These are phyloP conservation scores for Ogataea wickerhamii DNA, from an alignment of 805 yeast species.

Conservation along the genomic window DNA sequence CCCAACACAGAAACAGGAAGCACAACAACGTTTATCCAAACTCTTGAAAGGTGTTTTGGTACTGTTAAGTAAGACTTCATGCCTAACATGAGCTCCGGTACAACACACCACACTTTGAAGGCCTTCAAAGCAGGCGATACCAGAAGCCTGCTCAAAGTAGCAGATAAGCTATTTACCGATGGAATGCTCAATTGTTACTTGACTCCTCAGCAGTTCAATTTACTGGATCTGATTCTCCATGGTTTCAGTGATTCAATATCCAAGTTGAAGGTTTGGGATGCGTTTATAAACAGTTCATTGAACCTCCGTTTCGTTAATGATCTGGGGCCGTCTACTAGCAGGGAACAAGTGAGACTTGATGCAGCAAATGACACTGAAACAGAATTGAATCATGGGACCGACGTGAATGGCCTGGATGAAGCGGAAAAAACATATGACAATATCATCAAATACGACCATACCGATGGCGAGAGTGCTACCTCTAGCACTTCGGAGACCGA, in stretches of 20 bases:
- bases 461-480: constrained; percentile 4
- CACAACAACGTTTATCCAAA: no score
- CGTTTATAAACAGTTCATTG: constrained; percentile 42
- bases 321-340: constrained; percentile 18
- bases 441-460: background rate
- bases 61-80: no score
- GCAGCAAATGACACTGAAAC: constrained; percentile 1
- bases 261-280: constrained; percentile 37
- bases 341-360: background rate
- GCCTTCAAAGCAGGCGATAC: constrained; percentile 24
- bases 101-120: constrained; percentile 12
- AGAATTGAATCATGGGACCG: constrained; percentile 2
- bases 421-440: constrained; percentile 7
- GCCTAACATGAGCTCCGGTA: background rate
- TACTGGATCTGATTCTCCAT: constrained; percentile 45
- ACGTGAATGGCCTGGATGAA: constrained; percentile 15
- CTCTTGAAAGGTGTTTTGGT: no score
- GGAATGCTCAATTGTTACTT: constrained; percentile 46
- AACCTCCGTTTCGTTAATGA: constrained; percentile 23
- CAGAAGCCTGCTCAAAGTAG: constrained; percentile 29
- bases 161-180: constrained; percentile 34
- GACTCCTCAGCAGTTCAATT: constrained; percentile 52
- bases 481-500: constrained; percentile 27
- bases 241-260: constrained; percentile 19
- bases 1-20: no score